A percentile compares a stretch with the other conserved stretches of the same genome.
Evolutionary conservation across 2,329 filamentous ascomycete species (phyloP).

Genomic region (Scytalidium lignicola): DNA sequence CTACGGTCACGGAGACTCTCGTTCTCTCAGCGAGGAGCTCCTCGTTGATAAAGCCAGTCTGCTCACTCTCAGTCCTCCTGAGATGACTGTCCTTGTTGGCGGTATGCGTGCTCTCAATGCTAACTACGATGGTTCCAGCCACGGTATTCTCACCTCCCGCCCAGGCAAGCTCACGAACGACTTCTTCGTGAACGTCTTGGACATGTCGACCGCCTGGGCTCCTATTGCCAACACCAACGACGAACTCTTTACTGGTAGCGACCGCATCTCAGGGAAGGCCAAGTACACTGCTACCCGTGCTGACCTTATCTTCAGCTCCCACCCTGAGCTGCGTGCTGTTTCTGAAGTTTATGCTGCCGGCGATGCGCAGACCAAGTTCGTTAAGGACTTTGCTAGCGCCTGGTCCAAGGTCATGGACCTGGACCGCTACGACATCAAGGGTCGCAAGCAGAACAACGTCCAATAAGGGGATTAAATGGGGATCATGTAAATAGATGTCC

Average conservation of each 20-base stretch:
- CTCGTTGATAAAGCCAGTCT: conserved; percentile 53
- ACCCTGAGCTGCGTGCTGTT: conserved; percentile 52
- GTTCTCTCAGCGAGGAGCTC: conserved; percentile 48
- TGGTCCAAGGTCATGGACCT: conserved; percentile 58
- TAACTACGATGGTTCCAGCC: conserved; percentile 50
- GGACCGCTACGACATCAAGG: conserved; percentile 47
- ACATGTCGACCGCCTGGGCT: conserved; percentile 49
- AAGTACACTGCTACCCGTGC: conserved; percentile 52
- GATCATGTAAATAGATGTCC: too few species aligned
- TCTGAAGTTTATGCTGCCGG: conserved; percentile 49
- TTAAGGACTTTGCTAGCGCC: conserved; percentile 50
- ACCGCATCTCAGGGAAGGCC: conserved; percentile 48
- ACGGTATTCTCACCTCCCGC: conserved; percentile 49
- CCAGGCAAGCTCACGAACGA: conserved; percentile 54
- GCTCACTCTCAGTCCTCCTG: conserved; percentile 49
- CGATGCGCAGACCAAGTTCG: conserved; percentile 46
- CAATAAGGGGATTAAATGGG: too few species aligned
- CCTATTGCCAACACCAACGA: conserved; percentile 29
- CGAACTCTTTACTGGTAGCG: conserved; percentile 48
- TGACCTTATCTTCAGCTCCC: conserved; percentile 53
- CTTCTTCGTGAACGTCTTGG: conserved; percentile 57
- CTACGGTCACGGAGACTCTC: conserved; percentile 46
- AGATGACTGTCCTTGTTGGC: conserved; percentile 50
- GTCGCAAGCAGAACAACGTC: neutral
- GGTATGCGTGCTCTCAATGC: conserved; percentile 50